phyloP scores from a whole-genome alignment of 78 protist genomes.

The Blattamonas nauphoetae region DNA sequence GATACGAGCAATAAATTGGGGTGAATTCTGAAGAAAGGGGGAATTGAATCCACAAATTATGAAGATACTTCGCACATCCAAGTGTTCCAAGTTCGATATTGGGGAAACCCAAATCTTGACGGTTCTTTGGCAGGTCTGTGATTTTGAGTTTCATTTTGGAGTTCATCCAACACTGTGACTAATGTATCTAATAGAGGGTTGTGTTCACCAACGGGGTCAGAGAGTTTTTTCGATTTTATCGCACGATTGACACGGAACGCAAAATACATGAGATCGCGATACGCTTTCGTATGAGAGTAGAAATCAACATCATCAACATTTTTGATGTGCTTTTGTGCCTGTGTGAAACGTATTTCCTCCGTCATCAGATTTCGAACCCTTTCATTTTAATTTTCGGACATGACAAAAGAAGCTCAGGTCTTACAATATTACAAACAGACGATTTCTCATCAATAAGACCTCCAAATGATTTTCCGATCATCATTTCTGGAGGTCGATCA shows the following conservation, averaged over 20 bases:
- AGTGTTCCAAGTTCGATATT: not conserved
- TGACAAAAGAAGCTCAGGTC: too few species aligned
- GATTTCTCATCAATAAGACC: too few species aligned
- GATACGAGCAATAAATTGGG: not conserved
- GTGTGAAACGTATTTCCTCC: too few species aligned
- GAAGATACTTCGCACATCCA: not conserved
- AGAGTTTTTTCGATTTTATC: not conserved
- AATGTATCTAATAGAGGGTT: not conserved
- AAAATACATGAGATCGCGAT: not conserved
- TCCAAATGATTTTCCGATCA: too few species aligned
- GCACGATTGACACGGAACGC: not conserved
- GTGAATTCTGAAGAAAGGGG: not conserved
- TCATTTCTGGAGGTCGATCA: too few species aligned
- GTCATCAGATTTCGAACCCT: too few species aligned
- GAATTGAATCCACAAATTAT: too few species aligned
- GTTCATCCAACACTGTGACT: not conserved
- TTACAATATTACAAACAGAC: too few species aligned
- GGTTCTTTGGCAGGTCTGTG: not conserved
- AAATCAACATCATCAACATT: too few species aligned
- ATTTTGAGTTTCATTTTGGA: not conserved
- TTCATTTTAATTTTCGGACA: too few species aligned
- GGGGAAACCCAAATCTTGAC: not conserved
- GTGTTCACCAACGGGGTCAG: not conserved
- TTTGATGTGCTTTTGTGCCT: too few species aligned
- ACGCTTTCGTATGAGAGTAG: not conserved